Percentiles rank a stretch among this genome's conserved stretches.
Conservation (phyloP, 192 early-diverging fungal genomes). For the Thamnidium elegans region DNA sequence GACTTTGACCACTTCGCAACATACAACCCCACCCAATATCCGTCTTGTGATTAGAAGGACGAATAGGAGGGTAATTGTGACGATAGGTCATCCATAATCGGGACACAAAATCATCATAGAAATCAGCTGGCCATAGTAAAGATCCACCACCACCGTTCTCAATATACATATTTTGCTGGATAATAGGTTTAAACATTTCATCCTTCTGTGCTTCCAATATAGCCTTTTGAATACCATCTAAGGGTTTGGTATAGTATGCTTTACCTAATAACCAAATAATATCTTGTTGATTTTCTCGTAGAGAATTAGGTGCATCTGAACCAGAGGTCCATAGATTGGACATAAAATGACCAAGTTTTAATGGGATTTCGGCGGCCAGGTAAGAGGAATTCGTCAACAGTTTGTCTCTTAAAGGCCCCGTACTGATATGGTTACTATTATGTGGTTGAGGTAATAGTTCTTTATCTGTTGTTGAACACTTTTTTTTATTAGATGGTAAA, state of each 20-base stretch:
- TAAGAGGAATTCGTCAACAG: constrained; percentile 40
- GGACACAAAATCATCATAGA: constrained; percentile 77
- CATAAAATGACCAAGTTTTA: constrained; percentile 39
- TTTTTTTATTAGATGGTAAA: neutral
- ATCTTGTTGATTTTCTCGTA: neutral
- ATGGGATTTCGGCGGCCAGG: constrained; percentile 38
- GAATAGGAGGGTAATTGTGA: constrained; percentile 80
- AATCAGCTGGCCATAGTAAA: constrained; percentile 41
- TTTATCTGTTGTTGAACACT: neutral
- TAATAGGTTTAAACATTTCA: constrained; percentile 15
- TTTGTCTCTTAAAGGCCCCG: constrained; percentile 33
- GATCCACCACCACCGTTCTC: constrained; percentile 18
- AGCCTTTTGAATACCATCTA: constrained; percentile 16
- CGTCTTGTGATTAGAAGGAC: constrained; percentile 70
- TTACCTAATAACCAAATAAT: constrained; percentile 35
- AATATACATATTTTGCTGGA: neutral
- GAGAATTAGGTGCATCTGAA: constrained; percentile 25
- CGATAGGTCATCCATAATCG: constrained; percentile 95
- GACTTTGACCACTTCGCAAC: constrained; percentile 90
- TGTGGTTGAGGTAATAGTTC: constrained; percentile 32
- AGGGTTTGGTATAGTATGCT: constrained; percentile 27
- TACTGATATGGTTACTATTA: constrained; percentile 33
- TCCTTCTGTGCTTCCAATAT: constrained; percentile 31
- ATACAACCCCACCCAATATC: constrained; percentile 98
- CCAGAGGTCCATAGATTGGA: constrained; percentile 34